These are phyloP conservation scores for Hyaloperonospora arabidopsidis DNA, from an alignment of 352 stramenopile species.

Conservation along the genomic window DNA sequence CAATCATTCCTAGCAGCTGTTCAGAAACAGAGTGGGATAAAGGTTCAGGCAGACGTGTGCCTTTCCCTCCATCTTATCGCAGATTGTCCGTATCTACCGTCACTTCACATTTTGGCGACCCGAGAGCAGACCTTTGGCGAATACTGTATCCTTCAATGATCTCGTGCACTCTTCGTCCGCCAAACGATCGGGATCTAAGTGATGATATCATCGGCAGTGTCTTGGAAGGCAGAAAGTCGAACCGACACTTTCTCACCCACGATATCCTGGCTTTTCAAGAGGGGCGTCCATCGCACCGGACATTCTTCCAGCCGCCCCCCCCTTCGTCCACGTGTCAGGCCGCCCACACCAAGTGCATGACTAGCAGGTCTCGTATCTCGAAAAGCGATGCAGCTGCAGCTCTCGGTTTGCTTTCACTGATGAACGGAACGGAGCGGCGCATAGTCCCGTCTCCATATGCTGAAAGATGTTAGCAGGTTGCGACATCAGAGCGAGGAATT, in stretches of 20 bases:
- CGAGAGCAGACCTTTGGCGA: too few species aligned
- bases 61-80: too few species aligned
- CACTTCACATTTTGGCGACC: too few species aligned
- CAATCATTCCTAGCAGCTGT: too few species aligned
- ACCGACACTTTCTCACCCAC: not conserved
- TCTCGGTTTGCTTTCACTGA: constrained; percentile 11
- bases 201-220: constrained; percentile 5
- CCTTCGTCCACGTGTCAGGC: not conserved
- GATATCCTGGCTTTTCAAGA: too few species aligned
- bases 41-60: too few species aligned
- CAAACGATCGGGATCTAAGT: constrained; percentile 6
- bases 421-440: constrained; percentile 1
- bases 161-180: constrained; percentile 1
- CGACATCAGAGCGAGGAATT: too few species aligned
- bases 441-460: not conserved
- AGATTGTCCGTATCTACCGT: too few species aligned
- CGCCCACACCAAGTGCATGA: not conserved
- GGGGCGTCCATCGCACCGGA: not conserved
- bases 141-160: not conserved
- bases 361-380: not conserved
- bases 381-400: constrained; percentile 11
- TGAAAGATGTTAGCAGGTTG: too few species aligned
- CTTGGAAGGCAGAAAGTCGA: constrained; percentile 1
- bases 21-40: too few species aligned
- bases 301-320: not conserved